Conservation (phyloP, 1,139 yeast genomes). For the Pichia sp. region DNA sequence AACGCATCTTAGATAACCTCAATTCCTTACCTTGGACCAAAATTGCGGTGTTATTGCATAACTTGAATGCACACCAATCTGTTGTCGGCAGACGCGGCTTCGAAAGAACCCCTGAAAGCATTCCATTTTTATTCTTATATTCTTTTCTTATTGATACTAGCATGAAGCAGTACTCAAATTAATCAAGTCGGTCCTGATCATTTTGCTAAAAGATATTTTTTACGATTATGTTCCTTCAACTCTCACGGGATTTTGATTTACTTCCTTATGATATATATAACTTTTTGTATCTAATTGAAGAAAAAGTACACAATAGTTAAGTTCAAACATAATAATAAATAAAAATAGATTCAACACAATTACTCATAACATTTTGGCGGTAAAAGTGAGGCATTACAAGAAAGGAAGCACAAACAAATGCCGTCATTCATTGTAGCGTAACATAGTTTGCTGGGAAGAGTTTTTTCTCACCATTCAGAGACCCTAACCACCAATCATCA, state of each 20-base stretch:
- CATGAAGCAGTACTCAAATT: background rate
- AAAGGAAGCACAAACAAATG: background rate
- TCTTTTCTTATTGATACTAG: conserved; percentile 27
- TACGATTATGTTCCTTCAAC: background rate
- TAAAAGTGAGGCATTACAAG: background rate
- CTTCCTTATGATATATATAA: background rate
- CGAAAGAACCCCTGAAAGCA: conserved; percentile 48
- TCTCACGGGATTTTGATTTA: background rate
- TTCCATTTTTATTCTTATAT: conserved; percentile 52
- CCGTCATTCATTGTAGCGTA: conserved; percentile 31
- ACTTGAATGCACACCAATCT: conserved; percentile 69
- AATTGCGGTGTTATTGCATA: conserved; percentile 59
- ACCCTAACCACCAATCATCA: conserved; percentile 97
- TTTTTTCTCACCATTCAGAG: conserved; percentile 69
- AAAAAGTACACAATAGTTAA: conserved; percentile 1
- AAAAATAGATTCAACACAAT: background rate
- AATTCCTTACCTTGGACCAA: conserved; percentile 60
- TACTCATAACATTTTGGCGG: background rate
- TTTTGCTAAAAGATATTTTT: background rate
- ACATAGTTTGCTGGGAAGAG: conserved; percentile 93
- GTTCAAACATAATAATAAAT: background rate
- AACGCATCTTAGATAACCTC: conserved; percentile 44
- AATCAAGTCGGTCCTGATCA: background rate
- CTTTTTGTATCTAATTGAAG: background rate
- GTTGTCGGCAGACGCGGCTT: conserved; percentile 67